These are phyloP conservation scores for Corylus americana DNA, from an alignment of 306 rosid species.

Conservation along the genomic window DNA sequence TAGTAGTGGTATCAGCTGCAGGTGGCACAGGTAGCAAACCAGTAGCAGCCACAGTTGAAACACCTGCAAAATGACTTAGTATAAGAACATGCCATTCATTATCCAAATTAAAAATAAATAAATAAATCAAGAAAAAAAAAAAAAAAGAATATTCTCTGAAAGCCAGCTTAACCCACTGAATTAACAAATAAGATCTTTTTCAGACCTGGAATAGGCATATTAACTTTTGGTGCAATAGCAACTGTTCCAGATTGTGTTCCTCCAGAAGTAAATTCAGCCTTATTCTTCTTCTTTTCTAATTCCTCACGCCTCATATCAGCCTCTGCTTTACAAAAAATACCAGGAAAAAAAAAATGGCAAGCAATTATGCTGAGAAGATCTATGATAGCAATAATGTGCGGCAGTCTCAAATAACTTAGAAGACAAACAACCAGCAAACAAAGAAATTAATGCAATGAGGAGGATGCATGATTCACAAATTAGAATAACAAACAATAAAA, in stretches of 20 bases:
- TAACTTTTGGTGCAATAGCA: slow-evolving; percentile 45
- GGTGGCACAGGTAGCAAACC: slow-evolving; percentile 53
- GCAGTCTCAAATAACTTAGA: background rate
- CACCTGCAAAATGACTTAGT: slow-evolving; percentile 39
- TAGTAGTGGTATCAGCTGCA: slow-evolving; percentile 45
- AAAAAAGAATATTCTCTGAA: background rate
- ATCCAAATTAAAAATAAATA: slow-evolving; percentile 11
- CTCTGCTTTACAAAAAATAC: slow-evolving; percentile 49
- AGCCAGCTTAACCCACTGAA: slow-evolving; percentile 5
- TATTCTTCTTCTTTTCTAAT: slow-evolving; percentile 73
- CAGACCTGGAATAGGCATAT: slow-evolving; percentile 51
- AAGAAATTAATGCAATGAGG: slow-evolving; percentile 9
- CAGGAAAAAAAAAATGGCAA: slow-evolving; percentile 21
- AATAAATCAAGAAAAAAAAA: too few relatives aligned
- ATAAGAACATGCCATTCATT: slow-evolving; percentile 12
- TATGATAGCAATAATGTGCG: background rate
- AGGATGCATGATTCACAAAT: background rate
- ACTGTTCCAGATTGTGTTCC: slow-evolving; percentile 59
- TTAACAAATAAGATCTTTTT: slow-evolving; percentile 14
- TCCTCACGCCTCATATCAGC: slow-evolving; percentile 84
- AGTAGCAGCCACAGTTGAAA: slow-evolving; percentile 40
- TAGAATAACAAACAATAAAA: background rate
- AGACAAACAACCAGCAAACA: slow-evolving; percentile 1
- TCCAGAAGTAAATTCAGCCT: slow-evolving; percentile 65
- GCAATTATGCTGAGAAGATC: background rate